phyloP scores from a whole-genome alignment of 306 rosid species.

The Acmispon strigosus region DNA sequence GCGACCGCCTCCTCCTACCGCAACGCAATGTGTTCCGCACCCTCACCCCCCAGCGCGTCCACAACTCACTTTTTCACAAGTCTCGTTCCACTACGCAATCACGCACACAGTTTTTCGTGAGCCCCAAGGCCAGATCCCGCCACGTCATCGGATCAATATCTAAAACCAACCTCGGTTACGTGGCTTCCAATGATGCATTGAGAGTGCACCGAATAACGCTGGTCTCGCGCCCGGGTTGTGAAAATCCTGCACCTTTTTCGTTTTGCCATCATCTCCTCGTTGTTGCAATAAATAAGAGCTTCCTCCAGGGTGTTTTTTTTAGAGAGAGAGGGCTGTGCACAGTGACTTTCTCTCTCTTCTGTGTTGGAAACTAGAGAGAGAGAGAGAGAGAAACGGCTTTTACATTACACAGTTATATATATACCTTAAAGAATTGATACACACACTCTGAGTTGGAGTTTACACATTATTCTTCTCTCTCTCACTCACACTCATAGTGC shows the following conservation, averaged over 20 bases:
- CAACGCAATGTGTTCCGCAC: slow-evolving; percentile 26
- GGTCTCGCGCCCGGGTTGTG: neutral
- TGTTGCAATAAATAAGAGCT: slow-evolving; percentile 44
- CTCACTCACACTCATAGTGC: slow-evolving; percentile 27
- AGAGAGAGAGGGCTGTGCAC: slow-evolving; percentile 37
- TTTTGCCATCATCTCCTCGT: slow-evolving; percentile 23
- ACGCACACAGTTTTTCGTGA: neutral
- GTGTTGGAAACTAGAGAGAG: slow-evolving; percentile 18
- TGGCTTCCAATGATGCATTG: slow-evolving; percentile 13
- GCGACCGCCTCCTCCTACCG: slow-evolving; percentile 41
- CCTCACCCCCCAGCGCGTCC: slow-evolving; percentile 34
- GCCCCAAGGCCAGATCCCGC: neutral
- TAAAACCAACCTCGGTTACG: neutral
- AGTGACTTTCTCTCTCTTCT: neutral
- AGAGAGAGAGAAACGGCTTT: slow-evolving; percentile 19
- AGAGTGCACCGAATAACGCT: slow-evolving; percentile 21
- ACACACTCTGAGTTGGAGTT: slow-evolving; percentile 22
- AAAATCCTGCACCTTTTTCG: neutral
- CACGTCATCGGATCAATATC: slow-evolving; percentile 10
- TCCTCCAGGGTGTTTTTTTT: slow-evolving; percentile 28
- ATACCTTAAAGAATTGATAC: slow-evolving; percentile 20
- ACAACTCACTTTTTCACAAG: slow-evolving; percentile 2
- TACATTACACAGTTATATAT: slow-evolving; percentile 22
- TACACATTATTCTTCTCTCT: slow-evolving; percentile 25
- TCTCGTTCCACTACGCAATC: neutral